Evolutionary conservation across 176 grass and related monocot genomes (phyloP), one percentile per base, ranked within the genome.

Genomic region (Oropetium thomaeum): DNA sequence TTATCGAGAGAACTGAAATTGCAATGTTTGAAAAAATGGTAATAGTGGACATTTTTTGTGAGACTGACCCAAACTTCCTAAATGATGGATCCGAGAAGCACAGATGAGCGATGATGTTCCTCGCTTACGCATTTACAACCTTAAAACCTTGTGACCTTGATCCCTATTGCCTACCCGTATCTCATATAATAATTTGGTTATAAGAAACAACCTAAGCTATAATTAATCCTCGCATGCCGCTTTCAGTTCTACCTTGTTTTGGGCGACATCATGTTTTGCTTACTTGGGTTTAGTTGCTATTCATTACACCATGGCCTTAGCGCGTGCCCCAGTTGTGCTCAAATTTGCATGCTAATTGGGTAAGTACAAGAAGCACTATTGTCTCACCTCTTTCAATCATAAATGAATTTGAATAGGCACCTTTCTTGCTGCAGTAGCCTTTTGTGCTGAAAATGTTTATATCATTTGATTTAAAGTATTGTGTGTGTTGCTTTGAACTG

Each of bases 161-260:
- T 35, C 26, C 5, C 23, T 63, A n/a, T n/a, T n/a, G n/a, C n/a
- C n/a, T 45, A 23, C 60, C 42, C 0, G n/a, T 34, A 25, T 29
- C 53, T 1, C 10, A 27, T 57, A 11, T 29, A 63, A 34, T 8
- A 10, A 23, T 17, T 25, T 63, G 40, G 11, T 62, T 3, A 32
- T 75, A 33, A 75, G 19, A n/a, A 44, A 60, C 10, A 75, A 75
- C 5, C 11, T 75, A n/a, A 10, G 39, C 39, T 75, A 39, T 48
- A 48, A 34, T 23, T 23, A 22, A 23, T 54, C 16, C 53, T 42
- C 16, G 3, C 31, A 10, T 0, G 17, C 57, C 6, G 1, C 17
- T 62, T n/a, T 30, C 1, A 0, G 30, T 62, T 34, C 4, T 47
- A 62, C 20, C 19, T 47, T 76, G 28, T 6, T 49, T 62, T 49